Percentiles rank a stretch among this genome's conserved stretches.
Conservation (phyloP, 257 asterid genomes). For the Cynanchum wilfordii region DNA sequence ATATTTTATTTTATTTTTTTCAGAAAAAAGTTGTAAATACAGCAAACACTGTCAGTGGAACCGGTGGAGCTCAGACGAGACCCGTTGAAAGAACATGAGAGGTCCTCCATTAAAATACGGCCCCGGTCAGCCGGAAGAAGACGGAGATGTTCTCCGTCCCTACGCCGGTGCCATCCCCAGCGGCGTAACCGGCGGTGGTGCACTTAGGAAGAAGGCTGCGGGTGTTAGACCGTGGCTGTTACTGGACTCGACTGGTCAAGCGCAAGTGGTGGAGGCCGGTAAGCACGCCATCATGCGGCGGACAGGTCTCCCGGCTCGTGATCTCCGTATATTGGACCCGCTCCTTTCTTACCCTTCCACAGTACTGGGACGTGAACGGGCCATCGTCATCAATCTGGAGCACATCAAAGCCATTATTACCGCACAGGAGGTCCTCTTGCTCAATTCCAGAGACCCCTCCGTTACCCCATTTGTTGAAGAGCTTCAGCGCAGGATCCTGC, state of each 20-base stretch:
- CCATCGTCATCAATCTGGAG: slow-evolving; percentile 88
- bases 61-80: not conserved
- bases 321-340: slow-evolving; percentile 89
- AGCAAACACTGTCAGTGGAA: not conserved
- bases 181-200: slow-evolving; percentile 24
- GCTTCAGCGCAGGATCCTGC: slow-evolving; percentile 65
- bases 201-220: slow-evolving; percentile 67
- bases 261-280: slow-evolving; percentile 79
- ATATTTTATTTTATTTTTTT: not conserved
- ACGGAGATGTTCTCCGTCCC: slow-evolving; percentile 30
- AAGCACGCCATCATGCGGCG: slow-evolving; percentile 93
- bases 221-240: slow-evolving; percentile 88
- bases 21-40: not conserved
- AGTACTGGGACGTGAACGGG: slow-evolving; percentile 87
- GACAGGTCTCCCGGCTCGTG: slow-evolving; percentile 96
- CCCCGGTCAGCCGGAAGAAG: slow-evolving; percentile 31
- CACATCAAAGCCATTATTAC: slow-evolving; percentile 95
- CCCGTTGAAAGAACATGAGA: slow-evolving; percentile 24
- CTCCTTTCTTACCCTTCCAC: slow-evolving; percentile 81
- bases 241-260: slow-evolving; percentile 77
- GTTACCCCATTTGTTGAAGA: slow-evolving; percentile 84
- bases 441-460: slow-evolving; percentile 83
- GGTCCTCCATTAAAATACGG: slow-evolving; percentile 34
- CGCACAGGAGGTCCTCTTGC: slow-evolving; percentile 77
- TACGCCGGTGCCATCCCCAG: slow-evolving; percentile 21